phyloP scores from a whole-genome alignment of 148 eudicot species.

The Chenopodium album region DNA sequence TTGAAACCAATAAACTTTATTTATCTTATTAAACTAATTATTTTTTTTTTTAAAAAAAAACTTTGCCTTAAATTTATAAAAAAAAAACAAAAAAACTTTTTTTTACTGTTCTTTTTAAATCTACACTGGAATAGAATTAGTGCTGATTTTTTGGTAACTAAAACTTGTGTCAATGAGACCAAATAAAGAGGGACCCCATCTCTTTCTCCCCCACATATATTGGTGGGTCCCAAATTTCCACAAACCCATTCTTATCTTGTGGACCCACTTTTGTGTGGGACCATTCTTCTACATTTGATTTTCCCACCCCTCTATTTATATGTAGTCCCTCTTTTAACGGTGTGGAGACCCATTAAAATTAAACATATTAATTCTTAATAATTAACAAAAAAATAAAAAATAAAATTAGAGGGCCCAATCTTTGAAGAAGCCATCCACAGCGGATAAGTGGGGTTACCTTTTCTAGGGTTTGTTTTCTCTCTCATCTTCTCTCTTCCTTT shows the following conservation, averaged over 20 bases:
- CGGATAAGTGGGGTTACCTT: slow-evolving; percentile 52
- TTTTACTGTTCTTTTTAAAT: no score
- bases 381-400: background rate
- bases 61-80: no score
- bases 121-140: no score
- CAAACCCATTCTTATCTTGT: slow-evolving; percentile 33
- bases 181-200: slow-evolving; percentile 12
- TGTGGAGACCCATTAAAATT: slow-evolving; percentile 9
- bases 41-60: no score
- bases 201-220: background rate
- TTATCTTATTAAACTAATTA: no score
- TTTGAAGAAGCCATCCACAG: slow-evolving; percentile 28
- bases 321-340: slow-evolving; percentile 12
- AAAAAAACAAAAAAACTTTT: no score
- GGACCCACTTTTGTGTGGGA: slow-evolving; percentile 20
- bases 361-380: background rate
- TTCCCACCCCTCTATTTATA: slow-evolving; percentile 13
- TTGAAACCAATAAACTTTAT: no score
- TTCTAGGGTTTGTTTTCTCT: slow-evolving; percentile 41
- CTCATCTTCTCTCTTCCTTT: slow-evolving; percentile 9
- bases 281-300: slow-evolving; percentile 23
- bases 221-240: slow-evolving; percentile 16
- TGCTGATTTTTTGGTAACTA: no score
- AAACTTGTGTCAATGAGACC: background rate
- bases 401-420: slow-evolving; percentile 27